Conservation (phyloP, 2,329 filamentous ascomycete genomes). For the Aspergillus novoparasiticus region DNA sequence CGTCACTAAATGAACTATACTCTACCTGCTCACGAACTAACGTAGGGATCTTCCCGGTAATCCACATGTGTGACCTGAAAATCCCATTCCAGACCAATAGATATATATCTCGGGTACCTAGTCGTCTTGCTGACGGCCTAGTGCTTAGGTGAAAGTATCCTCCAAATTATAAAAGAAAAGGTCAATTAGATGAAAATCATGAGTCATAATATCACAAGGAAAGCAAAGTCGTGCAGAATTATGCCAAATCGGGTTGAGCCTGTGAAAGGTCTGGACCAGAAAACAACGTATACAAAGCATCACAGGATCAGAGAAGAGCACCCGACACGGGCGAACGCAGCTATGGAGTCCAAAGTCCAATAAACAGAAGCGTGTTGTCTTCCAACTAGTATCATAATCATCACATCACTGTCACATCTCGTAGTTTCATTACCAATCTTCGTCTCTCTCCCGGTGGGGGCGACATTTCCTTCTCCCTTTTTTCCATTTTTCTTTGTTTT, state of each 20-base stretch:
- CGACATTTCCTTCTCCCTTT: neutral
- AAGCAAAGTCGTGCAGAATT: neutral
- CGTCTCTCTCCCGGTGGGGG: neutral
- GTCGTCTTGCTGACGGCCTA: too few species aligned
- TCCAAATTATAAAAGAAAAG: neutral
- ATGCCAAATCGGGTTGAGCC: neutral
- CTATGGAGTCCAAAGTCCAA: neutral
- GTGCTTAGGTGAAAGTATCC: too few species aligned
- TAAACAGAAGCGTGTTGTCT: neutral
- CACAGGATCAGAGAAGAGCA: neutral
- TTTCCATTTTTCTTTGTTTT: neutral
- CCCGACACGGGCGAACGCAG: neutral
- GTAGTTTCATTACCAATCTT: neutral
- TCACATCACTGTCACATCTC: constrained; percentile 1
- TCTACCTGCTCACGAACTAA: neutral
- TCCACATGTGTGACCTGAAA: neutral
- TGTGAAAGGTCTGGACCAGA: neutral
- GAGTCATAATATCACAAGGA: neutral
- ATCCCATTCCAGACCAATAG: neutral
- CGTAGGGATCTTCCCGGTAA: neutral
- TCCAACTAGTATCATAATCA: neutral
- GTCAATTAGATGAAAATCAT: neutral
- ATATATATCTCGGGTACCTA: neutral
- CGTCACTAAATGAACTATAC: neutral
- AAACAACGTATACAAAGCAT: neutral